These are phyloP conservation scores for Leccinum sublutescens DNA, from an alignment of 768 basidiomycete species.

Conservation along the genomic window DNA sequence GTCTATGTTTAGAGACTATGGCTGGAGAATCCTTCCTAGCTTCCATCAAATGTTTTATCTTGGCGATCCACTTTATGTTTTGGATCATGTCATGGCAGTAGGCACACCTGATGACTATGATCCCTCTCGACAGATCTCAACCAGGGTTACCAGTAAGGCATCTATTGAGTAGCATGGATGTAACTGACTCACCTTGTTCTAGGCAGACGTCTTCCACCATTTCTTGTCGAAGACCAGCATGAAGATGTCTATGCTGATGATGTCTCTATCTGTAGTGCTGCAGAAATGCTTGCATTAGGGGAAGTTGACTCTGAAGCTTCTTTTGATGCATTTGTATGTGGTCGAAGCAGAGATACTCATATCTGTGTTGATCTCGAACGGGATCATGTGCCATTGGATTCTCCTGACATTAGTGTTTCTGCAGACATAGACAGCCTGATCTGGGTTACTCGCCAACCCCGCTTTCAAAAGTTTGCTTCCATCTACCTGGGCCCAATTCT, in stretches of 20 bases:
- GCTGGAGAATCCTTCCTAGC: background rate
- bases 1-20: conserved; percentile 9
- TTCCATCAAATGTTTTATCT: conserved; percentile 14
- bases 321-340: conserved; percentile 5
- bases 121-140: background rate
- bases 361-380: conserved; percentile 10
- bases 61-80: background rate
- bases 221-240: background rate
- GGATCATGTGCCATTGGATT: background rate
- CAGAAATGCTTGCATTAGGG: conserved; percentile 3
- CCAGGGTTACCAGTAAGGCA: no score
- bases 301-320: no score
- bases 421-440: conserved; percentile 20
- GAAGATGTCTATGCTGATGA: background rate
- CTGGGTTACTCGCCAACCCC: conserved; percentile 8
- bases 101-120: no score
- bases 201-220: background rate
- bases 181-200: background rate
- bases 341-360: background rate
- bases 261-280: background rate
- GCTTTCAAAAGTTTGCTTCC: background rate
- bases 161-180: no score
- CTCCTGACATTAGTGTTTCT: background rate
- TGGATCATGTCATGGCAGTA: conserved; percentile 1
- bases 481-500: conserved; percentile 2